These are phyloP conservation scores for Teratosphaeria epicoccoides DNA, from an alignment of 2,329 filamentous ascomycete genomes.

Conservation along the genomic window DNA sequence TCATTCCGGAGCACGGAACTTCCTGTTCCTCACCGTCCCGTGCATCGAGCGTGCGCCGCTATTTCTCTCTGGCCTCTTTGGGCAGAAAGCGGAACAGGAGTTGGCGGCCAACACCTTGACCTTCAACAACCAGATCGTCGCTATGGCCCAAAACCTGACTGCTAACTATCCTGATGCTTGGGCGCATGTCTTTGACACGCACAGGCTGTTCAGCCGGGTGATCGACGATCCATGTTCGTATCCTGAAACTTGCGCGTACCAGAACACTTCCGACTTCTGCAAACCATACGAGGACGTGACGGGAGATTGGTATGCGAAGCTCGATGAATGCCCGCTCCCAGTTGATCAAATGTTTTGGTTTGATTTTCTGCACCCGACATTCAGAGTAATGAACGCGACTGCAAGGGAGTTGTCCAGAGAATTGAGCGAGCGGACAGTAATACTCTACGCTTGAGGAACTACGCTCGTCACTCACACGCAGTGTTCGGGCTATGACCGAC, in stretches of 20 bases:
- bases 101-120: conserved; percentile 31
- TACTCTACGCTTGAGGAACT: neutral
- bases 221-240: conserved; percentile 43
- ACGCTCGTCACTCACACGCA: too few relatives aligned
- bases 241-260: conserved; percentile 40
- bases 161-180: conserved; percentile 32
- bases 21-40: conserved; percentile 39
- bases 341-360: conserved; percentile 57
- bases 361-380: conserved; percentile 54
- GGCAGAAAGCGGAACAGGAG: conserved; percentile 22
- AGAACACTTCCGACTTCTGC: conserved; percentile 49
- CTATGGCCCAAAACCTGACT: conserved; percentile 33
- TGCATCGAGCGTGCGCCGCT: conserved; percentile 34
- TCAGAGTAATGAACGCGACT: conserved; percentile 50
- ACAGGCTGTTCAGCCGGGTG: conserved; percentile 41
- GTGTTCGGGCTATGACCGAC: too few relatives aligned
- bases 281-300: conserved; percentile 38
- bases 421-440: conserved; percentile 8
- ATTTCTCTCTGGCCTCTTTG: conserved; percentile 5
- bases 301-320: conserved; percentile 26
- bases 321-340: conserved; percentile 40
- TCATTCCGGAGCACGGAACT: conserved; percentile 37
- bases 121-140: conserved; percentile 41
- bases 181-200: conserved; percentile 45
- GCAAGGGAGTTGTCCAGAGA: conserved; percentile 38